These are phyloP conservation scores for Trichoderma orchidacearum DNA, from an alignment of 495 filamentous ascomycete genomes.

Conservation along the genomic window DNA sequence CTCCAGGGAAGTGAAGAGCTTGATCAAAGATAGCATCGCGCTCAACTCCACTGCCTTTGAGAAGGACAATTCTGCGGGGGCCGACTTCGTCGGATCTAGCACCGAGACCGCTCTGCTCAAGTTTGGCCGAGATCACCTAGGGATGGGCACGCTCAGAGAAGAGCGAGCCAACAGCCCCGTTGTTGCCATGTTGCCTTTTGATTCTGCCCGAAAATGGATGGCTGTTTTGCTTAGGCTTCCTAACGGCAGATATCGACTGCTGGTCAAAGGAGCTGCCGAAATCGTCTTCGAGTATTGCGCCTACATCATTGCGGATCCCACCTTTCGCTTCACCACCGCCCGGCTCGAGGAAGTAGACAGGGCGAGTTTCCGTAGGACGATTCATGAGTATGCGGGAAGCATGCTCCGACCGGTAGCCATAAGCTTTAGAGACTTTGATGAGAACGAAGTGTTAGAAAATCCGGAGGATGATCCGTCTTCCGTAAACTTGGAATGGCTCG, in stretches of 20 bases:
- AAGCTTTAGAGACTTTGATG: slow-evolving; percentile 75
- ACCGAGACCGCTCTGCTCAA: slow-evolving; percentile 52
- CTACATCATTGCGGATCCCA: slow-evolving; percentile 45
- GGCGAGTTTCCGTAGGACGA: slow-evolving; percentile 23
- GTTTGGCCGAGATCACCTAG: slow-evolving; percentile 47
- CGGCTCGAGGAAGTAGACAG: slow-evolving; percentile 40
- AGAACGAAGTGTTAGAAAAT: slow-evolving; percentile 34
- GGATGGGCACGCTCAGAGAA: slow-evolving; percentile 42
- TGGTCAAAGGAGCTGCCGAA: slow-evolving; percentile 60
- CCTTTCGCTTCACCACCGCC: slow-evolving; percentile 31
- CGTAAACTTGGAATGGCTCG: slow-evolving; percentile 21
- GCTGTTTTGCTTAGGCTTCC: slow-evolving; percentile 43
- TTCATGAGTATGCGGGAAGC: slow-evolving; percentile 62
- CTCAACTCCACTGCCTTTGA: slow-evolving; percentile 69
- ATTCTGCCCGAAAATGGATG: slow-evolving; percentile 61
- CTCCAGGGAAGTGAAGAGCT: slow-evolving; percentile 35
- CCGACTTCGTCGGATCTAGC: slow-evolving; percentile 57
- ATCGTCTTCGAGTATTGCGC: slow-evolving; percentile 50
- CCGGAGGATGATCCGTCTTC: slow-evolving; percentile 52
- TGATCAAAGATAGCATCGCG: slow-evolving; percentile 49
- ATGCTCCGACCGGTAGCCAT: slow-evolving; percentile 82
- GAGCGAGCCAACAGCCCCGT: slow-evolving; percentile 42
- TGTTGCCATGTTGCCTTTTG: slow-evolving; percentile 53
- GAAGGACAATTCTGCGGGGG: slow-evolving; percentile 45
- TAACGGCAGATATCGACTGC: slow-evolving; percentile 45